Base-by-base conservation (phyloP, 2,329 filamentous ascomycete species). In the Colletotrichum sp. region DNA sequence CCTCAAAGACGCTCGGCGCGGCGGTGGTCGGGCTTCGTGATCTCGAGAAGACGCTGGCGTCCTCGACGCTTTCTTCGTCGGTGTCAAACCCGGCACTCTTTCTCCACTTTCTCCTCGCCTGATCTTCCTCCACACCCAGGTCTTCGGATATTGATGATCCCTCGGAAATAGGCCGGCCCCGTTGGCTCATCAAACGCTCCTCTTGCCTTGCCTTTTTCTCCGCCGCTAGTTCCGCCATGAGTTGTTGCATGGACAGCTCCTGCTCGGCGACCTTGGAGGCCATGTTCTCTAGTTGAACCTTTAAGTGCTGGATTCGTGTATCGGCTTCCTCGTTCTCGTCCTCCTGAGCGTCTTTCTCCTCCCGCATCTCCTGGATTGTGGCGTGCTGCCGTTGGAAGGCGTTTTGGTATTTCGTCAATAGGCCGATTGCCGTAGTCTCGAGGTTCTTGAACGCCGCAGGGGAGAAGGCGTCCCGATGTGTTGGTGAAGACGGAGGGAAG, bases 381-480 rank as follows among this genome's bases (percentile, higher is more conserved):
- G 85, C 77, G 7, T 89, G 88, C 28, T 89, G 89, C 70, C 88
- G 83, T 64, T 89, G 89, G 81, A 93, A 93, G 34, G 91, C 92
- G 13, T 83, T 84, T 79, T 93, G 92, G 78, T 93, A 89, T 80
- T 86, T 89, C 26, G 84, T 85, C 28, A 93, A 81, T 6, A 93
- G 83, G 6, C 90, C 89, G 6, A 86, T 84, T 4, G 92, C 92
- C 72, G 91, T 92, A 77, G 85, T 83, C 74, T 91, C 90, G n/a
- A 93, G 85, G 80, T 91, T 92, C 81, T 91, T 92, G 83, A 89
- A 93, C 12, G 89, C 89, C 0, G 89, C 87, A 0, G 91, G 91
- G 1, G 91, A 92, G 81, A 92, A 91, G 2, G 88, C 80, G 55
- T 91, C 89, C 49, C 86, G 82, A 15, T 88, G 86, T 0, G 80